Percentiles rank a stretch among this genome's conserved stretches.
Conservation (phyloP, 495 filamentous ascomycete genomes). For the Aspergillus hancockii region DNA sequence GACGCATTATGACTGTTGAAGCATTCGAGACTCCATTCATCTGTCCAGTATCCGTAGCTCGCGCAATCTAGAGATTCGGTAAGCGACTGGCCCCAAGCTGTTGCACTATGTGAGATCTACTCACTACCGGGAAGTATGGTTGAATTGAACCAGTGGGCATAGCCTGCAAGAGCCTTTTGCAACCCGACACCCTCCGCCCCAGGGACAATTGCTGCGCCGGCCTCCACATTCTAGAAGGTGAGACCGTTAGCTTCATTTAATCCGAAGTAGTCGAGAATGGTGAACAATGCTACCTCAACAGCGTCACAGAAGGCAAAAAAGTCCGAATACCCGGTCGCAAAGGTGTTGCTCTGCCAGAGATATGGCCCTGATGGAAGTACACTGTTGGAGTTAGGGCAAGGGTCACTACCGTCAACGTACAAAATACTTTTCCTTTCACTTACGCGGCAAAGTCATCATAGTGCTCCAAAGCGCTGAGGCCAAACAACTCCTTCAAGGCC, state of each 20-base stretch:
- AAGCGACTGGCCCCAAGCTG: constrained; percentile 10
- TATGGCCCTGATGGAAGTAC: constrained; percentile 57
- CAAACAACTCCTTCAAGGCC: constrained; percentile 59
- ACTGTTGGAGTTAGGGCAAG: constrained; percentile 24
- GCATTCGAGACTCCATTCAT: constrained; percentile 50
- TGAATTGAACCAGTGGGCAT: constrained; percentile 53
- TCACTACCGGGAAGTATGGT: constrained; percentile 50
- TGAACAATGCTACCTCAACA: constrained; percentile 38
- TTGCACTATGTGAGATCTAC: constrained; percentile 14
- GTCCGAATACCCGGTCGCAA: constrained; percentile 46
- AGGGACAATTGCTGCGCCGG: constrained; percentile 31
- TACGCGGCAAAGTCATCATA: constrained; percentile 61
- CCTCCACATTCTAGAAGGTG: constrained; percentile 28
- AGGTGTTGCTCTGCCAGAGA: constrained; percentile 57
- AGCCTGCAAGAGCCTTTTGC: constrained; percentile 53
- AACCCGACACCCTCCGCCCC: constrained; percentile 53
- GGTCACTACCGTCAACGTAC: no score
- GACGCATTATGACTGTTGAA: constrained; percentile 58
- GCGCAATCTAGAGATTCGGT: constrained; percentile 36
- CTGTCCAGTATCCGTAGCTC: constrained; percentile 49
- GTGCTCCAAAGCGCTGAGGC: constrained; percentile 52
- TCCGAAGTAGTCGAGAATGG: background rate
- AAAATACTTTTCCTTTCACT: background rate
- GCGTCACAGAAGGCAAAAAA: constrained; percentile 59
- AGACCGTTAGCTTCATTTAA: background rate